Evolutionary conservation across 2,329 filamentous ascomycete genomes (phyloP).

Genomic region (Thermothelomyces thermophilus): DNA sequence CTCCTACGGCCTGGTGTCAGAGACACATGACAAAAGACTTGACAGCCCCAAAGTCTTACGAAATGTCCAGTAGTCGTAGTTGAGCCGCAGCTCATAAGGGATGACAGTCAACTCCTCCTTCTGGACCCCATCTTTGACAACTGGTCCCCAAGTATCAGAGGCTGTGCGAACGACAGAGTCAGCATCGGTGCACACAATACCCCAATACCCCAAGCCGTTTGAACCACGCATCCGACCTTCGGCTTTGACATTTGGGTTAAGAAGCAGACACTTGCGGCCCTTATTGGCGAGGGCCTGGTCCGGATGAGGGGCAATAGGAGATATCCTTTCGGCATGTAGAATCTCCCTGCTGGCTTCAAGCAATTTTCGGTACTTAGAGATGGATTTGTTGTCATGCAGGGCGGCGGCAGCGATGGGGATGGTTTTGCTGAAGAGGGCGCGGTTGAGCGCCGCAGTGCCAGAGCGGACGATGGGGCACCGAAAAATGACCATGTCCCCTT

Average conservation of each 20-base stretch:
- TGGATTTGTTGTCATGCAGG: slow-evolving; percentile 67
- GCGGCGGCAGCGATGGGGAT: slow-evolving; percentile 72
- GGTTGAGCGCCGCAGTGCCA: slow-evolving; percentile 73
- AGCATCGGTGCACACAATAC: neutral
- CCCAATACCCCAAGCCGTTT: slow-evolving; percentile 1
- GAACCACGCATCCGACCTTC: slow-evolving; percentile 35
- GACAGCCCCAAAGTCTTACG: slow-evolving; percentile 40
- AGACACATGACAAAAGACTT: too few species aligned
- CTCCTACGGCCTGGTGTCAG: slow-evolving; percentile 45
- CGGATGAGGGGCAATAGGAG: slow-evolving; percentile 57
- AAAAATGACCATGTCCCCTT: slow-evolving; percentile 52
- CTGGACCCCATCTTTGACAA: slow-evolving; percentile 61
- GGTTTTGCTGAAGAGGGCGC: slow-evolving; percentile 71
- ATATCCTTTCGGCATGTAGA: slow-evolving; percentile 56
- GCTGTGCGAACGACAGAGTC: slow-evolving; percentile 39
- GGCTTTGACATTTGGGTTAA: slow-evolving; percentile 50
- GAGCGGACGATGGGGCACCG: slow-evolving; percentile 70
- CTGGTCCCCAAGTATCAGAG: slow-evolving; percentile 68
- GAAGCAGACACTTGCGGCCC: slow-evolving; percentile 56
- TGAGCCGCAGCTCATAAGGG: slow-evolving; percentile 67
- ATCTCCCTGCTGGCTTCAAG: slow-evolving; percentile 62
- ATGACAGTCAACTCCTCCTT: slow-evolving; percentile 63
- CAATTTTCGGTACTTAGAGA: slow-evolving; percentile 62
- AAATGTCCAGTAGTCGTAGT: slow-evolving; percentile 84
- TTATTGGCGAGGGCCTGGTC: slow-evolving; percentile 44